A percentile compares a stretch with the other conserved stretches of the same genome.
These are phyloP conservation scores for Herpotrichia juniperi DNA, from an alignment of 2,329 filamentous ascomycete genomes.

Conservation along the genomic window DNA sequence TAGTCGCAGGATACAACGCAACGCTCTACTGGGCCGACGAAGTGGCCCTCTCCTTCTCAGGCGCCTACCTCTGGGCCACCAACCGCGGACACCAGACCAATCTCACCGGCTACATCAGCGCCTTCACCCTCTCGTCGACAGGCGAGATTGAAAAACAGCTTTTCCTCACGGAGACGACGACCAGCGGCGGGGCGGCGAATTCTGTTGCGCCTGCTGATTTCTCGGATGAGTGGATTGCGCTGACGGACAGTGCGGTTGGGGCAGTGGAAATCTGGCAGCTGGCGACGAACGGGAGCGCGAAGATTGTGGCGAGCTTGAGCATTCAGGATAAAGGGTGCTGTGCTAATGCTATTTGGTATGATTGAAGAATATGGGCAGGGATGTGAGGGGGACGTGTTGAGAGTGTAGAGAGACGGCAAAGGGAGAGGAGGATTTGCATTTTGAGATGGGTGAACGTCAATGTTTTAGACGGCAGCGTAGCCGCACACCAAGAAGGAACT, in stretches of 20 bases:
- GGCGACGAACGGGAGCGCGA: not conserved
- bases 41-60: not conserved
- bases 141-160: not conserved
- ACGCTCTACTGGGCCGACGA: constrained; percentile 2
- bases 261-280: not conserved
- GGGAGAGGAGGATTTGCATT: too few relatives aligned
- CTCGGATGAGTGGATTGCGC: not conserved
- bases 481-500: too few relatives aligned
- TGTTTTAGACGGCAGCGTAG: too few relatives aligned
- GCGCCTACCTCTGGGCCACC: constrained; percentile 1
- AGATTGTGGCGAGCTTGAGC: not conserved
- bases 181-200: not conserved
- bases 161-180: not conserved
- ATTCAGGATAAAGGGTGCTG: not conserved
- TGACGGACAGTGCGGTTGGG: not conserved
- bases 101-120: not conserved
- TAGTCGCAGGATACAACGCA: not conserved
- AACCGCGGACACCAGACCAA: not conserved
- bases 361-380: not conserved
- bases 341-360: constrained; percentile 1
- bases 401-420: too few relatives aligned
- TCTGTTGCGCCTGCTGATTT: not conserved
- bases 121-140: not conserved
- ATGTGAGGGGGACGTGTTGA: too few relatives aligned
- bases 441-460: too few relatives aligned